phyloP scores from a whole-genome alignment of 1,284 basidiomycete species.

The Marasmius oreades region DNA sequence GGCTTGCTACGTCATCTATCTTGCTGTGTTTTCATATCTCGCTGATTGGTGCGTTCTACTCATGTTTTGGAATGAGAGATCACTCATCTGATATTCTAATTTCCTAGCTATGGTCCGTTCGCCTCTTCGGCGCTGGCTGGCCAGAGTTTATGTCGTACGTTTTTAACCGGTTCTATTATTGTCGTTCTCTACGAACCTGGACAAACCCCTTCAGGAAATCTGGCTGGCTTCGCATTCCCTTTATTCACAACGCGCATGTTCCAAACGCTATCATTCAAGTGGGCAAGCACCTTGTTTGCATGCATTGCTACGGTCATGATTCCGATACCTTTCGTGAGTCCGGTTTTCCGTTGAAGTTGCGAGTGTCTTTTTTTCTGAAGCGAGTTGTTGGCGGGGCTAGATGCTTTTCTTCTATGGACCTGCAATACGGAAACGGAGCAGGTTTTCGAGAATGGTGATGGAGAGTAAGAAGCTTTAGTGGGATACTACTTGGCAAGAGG shows the following conservation, averaged over 20 bases:
- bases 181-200: neutral
- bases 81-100: neutral
- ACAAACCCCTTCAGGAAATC: conserved; percentile 29
- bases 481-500: too few species aligned
- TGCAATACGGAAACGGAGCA: conserved; percentile 56
- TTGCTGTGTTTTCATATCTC: conserved; percentile 63
- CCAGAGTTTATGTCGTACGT: conserved; percentile 66
- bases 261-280: conserved; percentile 54
- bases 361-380: too few species aligned
- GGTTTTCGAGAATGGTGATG: conserved; percentile 47
- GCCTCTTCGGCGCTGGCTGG: conserved; percentile 78
- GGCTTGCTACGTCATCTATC: conserved; percentile 58
- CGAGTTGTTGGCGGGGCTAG: conserved; percentile 23
- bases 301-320: conserved; percentile 57
- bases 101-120: conserved; percentile 56
- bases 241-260: conserved; percentile 68
- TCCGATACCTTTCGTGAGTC: conserved; percentile 59
- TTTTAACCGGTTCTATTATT: neutral
- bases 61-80: neutral
- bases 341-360: too few species aligned
- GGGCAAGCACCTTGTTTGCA: conserved; percentile 70
- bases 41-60: conserved; percentile 50
- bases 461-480: conserved; percentile 16
- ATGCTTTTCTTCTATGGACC: conserved; percentile 63
- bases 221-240: conserved; percentile 51